Conservation (phyloP, 176 grass and related monocot species). For the Panicum miliaceum region DNA sequence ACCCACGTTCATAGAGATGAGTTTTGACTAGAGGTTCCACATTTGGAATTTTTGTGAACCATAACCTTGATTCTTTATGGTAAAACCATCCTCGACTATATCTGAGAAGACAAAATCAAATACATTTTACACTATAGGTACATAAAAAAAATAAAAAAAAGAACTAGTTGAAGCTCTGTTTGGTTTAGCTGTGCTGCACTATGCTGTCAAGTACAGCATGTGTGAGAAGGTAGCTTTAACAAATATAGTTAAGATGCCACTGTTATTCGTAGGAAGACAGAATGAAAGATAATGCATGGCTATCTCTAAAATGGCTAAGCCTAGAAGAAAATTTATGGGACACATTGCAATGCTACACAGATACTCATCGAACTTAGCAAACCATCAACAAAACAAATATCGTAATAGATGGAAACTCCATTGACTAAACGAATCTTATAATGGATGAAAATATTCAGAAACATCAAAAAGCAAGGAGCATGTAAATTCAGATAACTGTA, state of each 20-base stretch:
- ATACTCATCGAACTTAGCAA: neutral
- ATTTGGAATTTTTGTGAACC: slow-evolving; percentile 74
- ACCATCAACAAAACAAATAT: neutral
- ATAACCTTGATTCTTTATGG: slow-evolving; percentile 75
- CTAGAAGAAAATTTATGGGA: neutral
- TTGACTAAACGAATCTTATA: neutral
- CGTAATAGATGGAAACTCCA: neutral
- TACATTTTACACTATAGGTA: slow-evolving; percentile 30
- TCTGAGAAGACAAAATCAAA: slow-evolving; percentile 46
- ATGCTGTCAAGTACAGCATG: neutral
- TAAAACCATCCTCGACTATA: slow-evolving; percentile 93
- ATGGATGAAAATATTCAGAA: slow-evolving; percentile 26
- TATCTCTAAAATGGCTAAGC: slow-evolving; percentile 8
- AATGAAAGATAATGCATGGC: neutral
- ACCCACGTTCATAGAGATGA: slow-evolving; percentile 76
- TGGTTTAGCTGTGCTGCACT: slow-evolving; percentile 20
- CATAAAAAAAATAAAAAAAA: neutral
- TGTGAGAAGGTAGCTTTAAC: neutral
- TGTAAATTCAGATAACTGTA: neutral
- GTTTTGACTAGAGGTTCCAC: slow-evolving; percentile 75
- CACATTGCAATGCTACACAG: neutral
- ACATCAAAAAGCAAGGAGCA: slow-evolving; percentile 6
- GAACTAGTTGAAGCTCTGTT: neutral
- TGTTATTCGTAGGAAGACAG: neutral
- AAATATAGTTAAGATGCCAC: slow-evolving; percentile 25